phyloP scores from a whole-genome alignment of 306 rosid genomes.

The Arachis hypogaea region DNA sequence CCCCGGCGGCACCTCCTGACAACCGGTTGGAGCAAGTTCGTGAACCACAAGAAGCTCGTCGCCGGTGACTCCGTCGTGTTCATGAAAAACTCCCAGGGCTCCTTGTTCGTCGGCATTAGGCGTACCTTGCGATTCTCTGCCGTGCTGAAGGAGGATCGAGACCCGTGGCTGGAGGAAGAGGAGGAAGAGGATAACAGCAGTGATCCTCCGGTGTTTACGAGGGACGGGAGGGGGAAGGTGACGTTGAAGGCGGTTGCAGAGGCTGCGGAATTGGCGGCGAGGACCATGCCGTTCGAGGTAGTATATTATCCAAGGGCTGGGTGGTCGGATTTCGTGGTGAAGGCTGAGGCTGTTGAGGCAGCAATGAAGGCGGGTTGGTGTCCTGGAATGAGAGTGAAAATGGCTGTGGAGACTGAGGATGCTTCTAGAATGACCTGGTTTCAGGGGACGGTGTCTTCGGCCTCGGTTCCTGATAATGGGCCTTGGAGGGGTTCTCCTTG shows the following conservation, averaged over 20 bases:
- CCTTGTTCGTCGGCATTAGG: slow-evolving; percentile 57
- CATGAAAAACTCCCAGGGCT: slow-evolving; percentile 43
- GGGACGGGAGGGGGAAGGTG: slow-evolving; percentile 45
- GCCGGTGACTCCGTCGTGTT: slow-evolving; percentile 66
- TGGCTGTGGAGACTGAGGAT: slow-evolving; percentile 60
- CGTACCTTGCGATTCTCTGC: slow-evolving; percentile 37
- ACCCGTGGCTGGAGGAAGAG: slow-evolving; percentile 14
- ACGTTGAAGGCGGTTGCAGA: slow-evolving; percentile 44
- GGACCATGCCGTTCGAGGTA: slow-evolving; percentile 56
- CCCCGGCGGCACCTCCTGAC: slow-evolving; percentile 67
- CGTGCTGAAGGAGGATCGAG: background rate
- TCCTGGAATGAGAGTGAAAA: slow-evolving; percentile 60
- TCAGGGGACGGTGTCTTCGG: slow-evolving; percentile 56
- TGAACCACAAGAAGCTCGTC: slow-evolving; percentile 59
- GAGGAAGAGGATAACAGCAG: background rate
- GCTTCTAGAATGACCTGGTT: slow-evolving; percentile 55
- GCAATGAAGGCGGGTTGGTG: slow-evolving; percentile 48
- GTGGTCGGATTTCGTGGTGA: slow-evolving; percentile 64
- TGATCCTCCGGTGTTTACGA: slow-evolving; percentile 7
- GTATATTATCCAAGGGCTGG: slow-evolving; percentile 61
- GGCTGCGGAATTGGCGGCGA: slow-evolving; percentile 55
- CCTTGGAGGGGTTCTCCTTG: slow-evolving; percentile 68
- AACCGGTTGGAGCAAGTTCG: slow-evolving; percentile 74
- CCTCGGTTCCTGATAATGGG: slow-evolving; percentile 36
- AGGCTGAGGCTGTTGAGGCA: slow-evolving; percentile 59